Base-by-base conservation (phyloP, 441 rosid genomes). In the Corymbia calophylla region DNA sequence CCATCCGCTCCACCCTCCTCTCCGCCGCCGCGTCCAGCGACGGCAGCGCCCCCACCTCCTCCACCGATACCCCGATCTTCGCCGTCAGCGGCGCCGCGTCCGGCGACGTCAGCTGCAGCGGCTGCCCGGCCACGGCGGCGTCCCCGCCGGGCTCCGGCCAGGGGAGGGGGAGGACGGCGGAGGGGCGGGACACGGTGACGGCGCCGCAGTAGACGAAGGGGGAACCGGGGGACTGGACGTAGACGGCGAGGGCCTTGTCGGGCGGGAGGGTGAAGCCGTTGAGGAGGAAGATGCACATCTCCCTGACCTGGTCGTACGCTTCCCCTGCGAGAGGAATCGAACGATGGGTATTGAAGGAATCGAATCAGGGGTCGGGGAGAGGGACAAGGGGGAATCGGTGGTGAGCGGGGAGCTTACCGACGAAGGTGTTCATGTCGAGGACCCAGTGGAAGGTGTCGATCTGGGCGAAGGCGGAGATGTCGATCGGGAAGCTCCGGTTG, bases 371-470 rank as follows among this genome's bases (percentile, higher is more conserved):
- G n/a, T 9, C 17, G 32, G 6, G 25, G 25, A 58, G 11, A 7
- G 14, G 47, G 55, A 80, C 54, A 29, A 84, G 21, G 87, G 68
- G 21, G 6, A n/a, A 73, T 73, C 27, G 47, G 88, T 23, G 9
- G 29, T 14, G 23, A 18, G 17, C 16, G n/a, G 13, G 32, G 44
- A 10, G 10, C 88, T 90, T 93, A 95, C 98, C 99, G 47, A 98
- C 99, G 93, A 97, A 97, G 87, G 95, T 94, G 93, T 96, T 98
- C 99, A 97, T 98, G 94, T 98, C 99, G 87, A 98, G 99, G 47
- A 98, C 90, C 99, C 99, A 98, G 86, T 98, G 99, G 91, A 95
- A 93, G 54, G 97, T 96, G 89, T 96, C 99, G 93, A 98, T 96
- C 93, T 98, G 99, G 88, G 95, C 60, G 92, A 98, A 98, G 54